Evolutionary conservation across 306 rosid genomes (phyloP).

Genomic region (Castanea crenata): DNA sequence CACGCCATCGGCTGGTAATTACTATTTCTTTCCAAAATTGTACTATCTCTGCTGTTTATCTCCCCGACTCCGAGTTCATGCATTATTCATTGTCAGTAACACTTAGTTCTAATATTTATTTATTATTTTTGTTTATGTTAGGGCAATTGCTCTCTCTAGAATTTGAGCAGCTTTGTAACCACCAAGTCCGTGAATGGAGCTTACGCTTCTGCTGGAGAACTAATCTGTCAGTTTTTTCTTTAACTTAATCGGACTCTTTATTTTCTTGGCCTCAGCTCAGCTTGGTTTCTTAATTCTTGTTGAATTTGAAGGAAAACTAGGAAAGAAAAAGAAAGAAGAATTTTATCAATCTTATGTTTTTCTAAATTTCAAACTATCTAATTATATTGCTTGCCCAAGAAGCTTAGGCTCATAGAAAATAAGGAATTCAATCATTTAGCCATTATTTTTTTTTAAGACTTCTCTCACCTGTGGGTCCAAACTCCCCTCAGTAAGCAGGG

Average conservation of each 20-base stretch:
- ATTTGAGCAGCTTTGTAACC: slow-evolving; percentile 42
- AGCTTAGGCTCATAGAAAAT: no score
- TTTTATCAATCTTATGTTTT: no score
- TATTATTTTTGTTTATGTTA: slow-evolving; percentile 20
- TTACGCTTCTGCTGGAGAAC: slow-evolving; percentile 60
- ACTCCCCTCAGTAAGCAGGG: no score
- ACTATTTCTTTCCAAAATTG: no score
- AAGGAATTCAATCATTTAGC: no score
- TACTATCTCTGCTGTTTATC: neutral
- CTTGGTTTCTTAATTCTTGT: no score
- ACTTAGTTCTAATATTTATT: neutral
- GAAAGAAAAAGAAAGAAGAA: no score
- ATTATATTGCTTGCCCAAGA: no score
- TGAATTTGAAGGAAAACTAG: neutral
- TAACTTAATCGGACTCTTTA: neutral
- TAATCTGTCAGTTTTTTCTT: slow-evolving; percentile 49
- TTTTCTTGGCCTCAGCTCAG: neutral
- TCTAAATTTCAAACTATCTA: no score
- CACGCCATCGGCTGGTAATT: slow-evolving; percentile 69
- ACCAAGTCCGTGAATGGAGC: slow-evolving; percentile 47
- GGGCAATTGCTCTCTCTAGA: slow-evolving; percentile 50
- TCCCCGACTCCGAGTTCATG: neutral
- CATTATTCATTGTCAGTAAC: neutral
- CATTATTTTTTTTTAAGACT: no score
- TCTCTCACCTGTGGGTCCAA: no score